Conservation (phyloP, 345 rosid species). For the Eucalyptus virginea region DNA sequence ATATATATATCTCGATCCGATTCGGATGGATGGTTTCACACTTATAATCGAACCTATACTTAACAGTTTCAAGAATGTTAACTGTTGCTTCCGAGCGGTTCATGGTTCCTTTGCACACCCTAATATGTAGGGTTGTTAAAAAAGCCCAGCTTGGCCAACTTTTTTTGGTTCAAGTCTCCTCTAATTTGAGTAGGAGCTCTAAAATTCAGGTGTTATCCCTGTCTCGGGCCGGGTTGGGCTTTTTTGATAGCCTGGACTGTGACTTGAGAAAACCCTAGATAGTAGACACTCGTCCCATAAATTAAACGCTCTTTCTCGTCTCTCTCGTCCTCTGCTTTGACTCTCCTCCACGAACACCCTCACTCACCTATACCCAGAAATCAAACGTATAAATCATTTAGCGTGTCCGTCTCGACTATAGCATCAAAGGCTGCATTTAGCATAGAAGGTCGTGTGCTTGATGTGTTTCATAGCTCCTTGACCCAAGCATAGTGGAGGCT, state of each 20-base stretch:
- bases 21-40: background rate
- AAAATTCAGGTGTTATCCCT: background rate
- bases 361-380: background rate
- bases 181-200: background rate
- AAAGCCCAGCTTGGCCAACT: background rate
- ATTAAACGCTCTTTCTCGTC: background rate
- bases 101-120: background rate
- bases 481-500: background rate
- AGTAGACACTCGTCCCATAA: background rate
- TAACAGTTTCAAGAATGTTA: background rate
- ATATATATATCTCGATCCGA: too few species aligned
- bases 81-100: fast-evolving
- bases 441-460: background rate
- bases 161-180: background rate
- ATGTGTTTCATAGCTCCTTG: background rate
- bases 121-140: background rate
- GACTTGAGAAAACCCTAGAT: background rate
- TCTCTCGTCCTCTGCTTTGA: background rate
- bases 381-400: background rate
- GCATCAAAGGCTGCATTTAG: background rate
- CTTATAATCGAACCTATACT: too few species aligned
- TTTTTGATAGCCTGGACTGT: background rate
- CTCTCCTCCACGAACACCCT: background rate
- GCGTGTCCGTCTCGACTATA: too few species aligned
- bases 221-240: background rate